These are phyloP conservation scores for Kokia cookei DNA, from an alignment of 441 rosid species.

Conservation along the genomic window DNA sequence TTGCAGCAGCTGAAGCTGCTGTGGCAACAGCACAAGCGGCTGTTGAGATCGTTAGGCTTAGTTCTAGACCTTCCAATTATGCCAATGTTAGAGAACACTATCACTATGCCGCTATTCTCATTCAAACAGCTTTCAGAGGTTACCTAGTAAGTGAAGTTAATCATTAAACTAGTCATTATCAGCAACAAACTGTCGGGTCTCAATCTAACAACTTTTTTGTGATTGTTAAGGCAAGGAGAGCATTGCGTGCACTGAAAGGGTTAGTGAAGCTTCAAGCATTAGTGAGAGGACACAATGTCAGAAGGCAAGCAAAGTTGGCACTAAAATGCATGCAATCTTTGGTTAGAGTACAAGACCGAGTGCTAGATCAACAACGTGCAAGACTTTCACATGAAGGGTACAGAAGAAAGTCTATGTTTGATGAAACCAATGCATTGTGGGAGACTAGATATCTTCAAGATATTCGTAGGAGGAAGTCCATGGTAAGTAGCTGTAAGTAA, in stretches of 20 bases:
- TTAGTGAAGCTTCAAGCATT: slow-evolving; percentile 64
- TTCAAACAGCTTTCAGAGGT: slow-evolving; percentile 43
- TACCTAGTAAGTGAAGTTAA: slow-evolving; percentile 25
- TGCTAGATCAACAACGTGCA: slow-evolving; percentile 40
- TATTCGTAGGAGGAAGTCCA: slow-evolving; percentile 16
- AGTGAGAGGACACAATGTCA: slow-evolving; percentile 57
- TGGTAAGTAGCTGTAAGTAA: slow-evolving; percentile 10
- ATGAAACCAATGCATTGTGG: slow-evolving; percentile 16
- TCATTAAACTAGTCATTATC: background rate
- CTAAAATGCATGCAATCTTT: slow-evolving; percentile 53
- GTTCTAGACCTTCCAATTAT: slow-evolving; percentile 13
- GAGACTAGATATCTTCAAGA: slow-evolving; percentile 16
- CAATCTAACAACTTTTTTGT: background rate
- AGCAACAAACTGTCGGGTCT: background rate
- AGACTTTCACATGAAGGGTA: slow-evolving; percentile 45
- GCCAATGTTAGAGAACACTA: slow-evolving; percentile 12
- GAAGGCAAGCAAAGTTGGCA: slow-evolving; percentile 43
- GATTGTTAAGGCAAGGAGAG: slow-evolving; percentile 46
- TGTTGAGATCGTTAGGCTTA: slow-evolving; percentile 19
- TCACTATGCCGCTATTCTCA: slow-evolving; percentile 27
- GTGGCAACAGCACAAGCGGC: slow-evolving; percentile 32
- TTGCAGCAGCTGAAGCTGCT: slow-evolving; percentile 31
- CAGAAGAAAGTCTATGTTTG: slow-evolving; percentile 22
- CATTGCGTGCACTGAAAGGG: slow-evolving; percentile 53
- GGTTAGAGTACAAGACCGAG: slow-evolving; percentile 48